phyloP scores from a whole-genome alignment of 2,329 filamentous ascomycete genomes.

The Trichoderma semiorbis region DNA sequence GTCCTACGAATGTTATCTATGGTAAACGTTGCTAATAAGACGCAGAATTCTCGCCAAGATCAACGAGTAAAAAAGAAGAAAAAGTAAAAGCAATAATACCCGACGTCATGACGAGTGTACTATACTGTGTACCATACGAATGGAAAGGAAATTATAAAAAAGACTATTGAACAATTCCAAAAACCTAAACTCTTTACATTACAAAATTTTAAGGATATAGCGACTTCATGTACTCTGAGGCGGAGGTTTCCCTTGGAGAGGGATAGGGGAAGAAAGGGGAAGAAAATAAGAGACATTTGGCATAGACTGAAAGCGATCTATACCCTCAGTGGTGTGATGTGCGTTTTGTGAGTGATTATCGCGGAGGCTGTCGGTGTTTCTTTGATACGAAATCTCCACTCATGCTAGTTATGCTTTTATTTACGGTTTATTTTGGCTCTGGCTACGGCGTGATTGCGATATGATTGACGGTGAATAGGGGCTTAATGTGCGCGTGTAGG shows the following conservation, averaged over 20 bases:
- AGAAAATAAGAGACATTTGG: background rate
- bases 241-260: background rate
- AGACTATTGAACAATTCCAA: background rate
- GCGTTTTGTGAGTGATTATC: constrained; percentile 16
- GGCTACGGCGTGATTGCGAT: background rate
- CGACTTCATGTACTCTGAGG: background rate
- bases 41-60: constrained; percentile 94
- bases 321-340: background rate
- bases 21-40: constrained; percentile 18
- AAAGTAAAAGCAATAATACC: constrained; percentile 12
- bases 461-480: background rate
- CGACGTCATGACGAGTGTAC: constrained; percentile 28
- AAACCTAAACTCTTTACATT: background rate
- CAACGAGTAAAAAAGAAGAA: constrained; percentile 66
- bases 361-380: constrained; percentile 14
- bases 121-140: constrained; percentile 35
- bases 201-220: background rate
- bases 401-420: background rate
- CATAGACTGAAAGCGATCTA: background rate
- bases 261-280: background rate
- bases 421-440: background rate
- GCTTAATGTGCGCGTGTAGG: background rate
- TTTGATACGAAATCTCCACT: constrained; percentile 29
- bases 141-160: background rate
- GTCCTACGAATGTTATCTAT: background rate